Conservation (phyloP, 2,329 filamentous ascomycete genomes). For the Phialophora tarda region DNA sequence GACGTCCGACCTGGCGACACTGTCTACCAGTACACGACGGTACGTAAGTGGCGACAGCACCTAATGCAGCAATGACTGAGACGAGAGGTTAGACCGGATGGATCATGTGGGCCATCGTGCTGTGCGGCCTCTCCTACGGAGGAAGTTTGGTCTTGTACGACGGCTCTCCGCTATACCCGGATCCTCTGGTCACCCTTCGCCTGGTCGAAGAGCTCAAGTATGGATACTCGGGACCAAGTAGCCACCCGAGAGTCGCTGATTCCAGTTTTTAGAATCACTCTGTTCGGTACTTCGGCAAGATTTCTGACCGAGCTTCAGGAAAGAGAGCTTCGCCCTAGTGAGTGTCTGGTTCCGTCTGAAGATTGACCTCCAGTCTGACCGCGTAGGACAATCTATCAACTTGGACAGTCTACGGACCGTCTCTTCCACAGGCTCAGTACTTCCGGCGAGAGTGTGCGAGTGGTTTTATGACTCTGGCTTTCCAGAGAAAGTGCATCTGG, state of each 20-base stretch:
- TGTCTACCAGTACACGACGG: constrained; percentile 64
- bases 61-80: background rate
- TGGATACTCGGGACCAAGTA: constrained; percentile 51
- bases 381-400: too few species aligned
- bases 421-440: constrained; percentile 1
- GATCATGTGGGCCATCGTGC: constrained; percentile 70
- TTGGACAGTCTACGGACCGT: background rate
- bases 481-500: constrained; percentile 7
- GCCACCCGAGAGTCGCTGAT: background rate
- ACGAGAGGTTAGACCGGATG: constrained; percentile 63
- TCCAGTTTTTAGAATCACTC: constrained; percentile 42
- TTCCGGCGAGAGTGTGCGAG: constrained; percentile 2
- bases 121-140: constrained; percentile 65
- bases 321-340: constrained; percentile 64
- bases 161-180: constrained; percentile 76
- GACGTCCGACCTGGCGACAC: constrained; percentile 52
- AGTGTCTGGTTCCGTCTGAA: constrained; percentile 38
- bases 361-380: background rate
- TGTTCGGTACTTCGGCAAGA: constrained; percentile 65
- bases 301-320: constrained; percentile 76
- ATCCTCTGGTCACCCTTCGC: constrained; percentile 64
- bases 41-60: background rate
- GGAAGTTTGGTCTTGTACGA: constrained; percentile 73
- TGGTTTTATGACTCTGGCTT: constrained; percentile 9
- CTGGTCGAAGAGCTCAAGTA: constrained; percentile 69